Base-by-base conservation (phyloP, 2,329 filamentous ascomycete species). In the Aspergillus sclerotialis region DNA sequence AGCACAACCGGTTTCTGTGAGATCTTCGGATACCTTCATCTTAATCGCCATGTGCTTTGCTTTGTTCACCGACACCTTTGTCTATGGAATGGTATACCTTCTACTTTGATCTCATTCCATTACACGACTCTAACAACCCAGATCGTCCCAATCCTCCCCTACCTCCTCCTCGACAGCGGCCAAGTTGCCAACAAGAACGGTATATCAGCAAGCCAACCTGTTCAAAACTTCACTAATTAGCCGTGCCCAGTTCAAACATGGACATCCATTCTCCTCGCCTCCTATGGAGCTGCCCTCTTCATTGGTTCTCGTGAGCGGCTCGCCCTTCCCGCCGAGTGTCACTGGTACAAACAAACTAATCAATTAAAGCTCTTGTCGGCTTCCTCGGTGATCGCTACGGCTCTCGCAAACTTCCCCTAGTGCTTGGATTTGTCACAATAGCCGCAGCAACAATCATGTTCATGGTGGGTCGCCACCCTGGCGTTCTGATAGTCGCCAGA, bases 11-110 rank as follows among this genome's bases (percentile, higher is more conserved):
- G 8, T 17, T 19, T 17, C 9, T 15, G 18, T 30, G 14, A 15
- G 29, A 17, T 30, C 29, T 12, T 30, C 29, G 14, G 29, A 30
- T 18, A 30, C 29, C 5, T 30, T 30, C 8, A 30, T 18, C 12
- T 4, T 19, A 17, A 6, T 16, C 12, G 15, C 29, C 14, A 30
- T 30, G 14, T 30, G 29, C 18, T 18, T 30, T 14, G 29, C 29
- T 12, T 30, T 30, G 18, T 30, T 30, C 29, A 30, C 29, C 14
- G 14, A 18, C 16, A 30, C 14, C 19, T 30, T 18, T 30, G 18
- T 17, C 29, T 30, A 7, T 6, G 18, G 18, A 18, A 10, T 30
- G 16, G 29, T 30, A 18, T n/a, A n/a, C 10, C 12, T 18, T 10
- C 12, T 18, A 30, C 12, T 18, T 8, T 18, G 14, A 13, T 18